Evolutionary conservation across 257 asterid species (phyloP), one percentile per base, ranked within the genome.

Genomic region (Solanum pennellii): DNA sequence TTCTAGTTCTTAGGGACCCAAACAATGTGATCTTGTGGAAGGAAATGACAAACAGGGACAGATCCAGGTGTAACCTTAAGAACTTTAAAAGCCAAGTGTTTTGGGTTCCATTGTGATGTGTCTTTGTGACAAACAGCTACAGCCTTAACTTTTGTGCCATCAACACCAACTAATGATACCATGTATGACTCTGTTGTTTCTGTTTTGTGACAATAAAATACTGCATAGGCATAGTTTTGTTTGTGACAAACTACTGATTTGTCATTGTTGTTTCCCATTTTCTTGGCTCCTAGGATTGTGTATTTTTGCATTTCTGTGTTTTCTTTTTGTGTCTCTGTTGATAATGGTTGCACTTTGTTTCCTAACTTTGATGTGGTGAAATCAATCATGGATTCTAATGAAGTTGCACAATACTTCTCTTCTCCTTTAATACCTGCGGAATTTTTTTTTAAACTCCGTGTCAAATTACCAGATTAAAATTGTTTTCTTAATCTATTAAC

Each of bases 31-130:
- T 97, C 97, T 89, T 93, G 88, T 27, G 98, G 99, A 12, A 97
- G 97, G 88, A 95, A 97, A 93, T 97, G 99, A 88, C 99, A 97
- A 77, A 97, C 89, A 1, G 99, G 98, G 21, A 92, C 96, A 41
- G 92, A 85, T 83, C 99, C 99, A 1, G 98, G 99, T 88, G 91
- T 92, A 89, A 97, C 99, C 75, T 95, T 97, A 3, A 97, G 96
- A 91, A 94, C 97, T 90, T 93, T 94, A 62, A 97, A 97, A 18
- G 99, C 98, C 93, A 97, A 88, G 86, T 96, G 99, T 86, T 95
- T 94, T 5, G 98, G 99, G 90, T 97, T 95, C 99, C 99, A 95
- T 35, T 89, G 90, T 13, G 98, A 92, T 12, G 99, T 94, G 52
- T 97, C 94, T 83, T 82, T 86, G 88, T 97, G 99, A 93, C 99